Evolutionary conservation across 2,329 filamentous ascomycete genomes (phyloP).

Genomic region (Aspergillus fijiensis): DNA sequence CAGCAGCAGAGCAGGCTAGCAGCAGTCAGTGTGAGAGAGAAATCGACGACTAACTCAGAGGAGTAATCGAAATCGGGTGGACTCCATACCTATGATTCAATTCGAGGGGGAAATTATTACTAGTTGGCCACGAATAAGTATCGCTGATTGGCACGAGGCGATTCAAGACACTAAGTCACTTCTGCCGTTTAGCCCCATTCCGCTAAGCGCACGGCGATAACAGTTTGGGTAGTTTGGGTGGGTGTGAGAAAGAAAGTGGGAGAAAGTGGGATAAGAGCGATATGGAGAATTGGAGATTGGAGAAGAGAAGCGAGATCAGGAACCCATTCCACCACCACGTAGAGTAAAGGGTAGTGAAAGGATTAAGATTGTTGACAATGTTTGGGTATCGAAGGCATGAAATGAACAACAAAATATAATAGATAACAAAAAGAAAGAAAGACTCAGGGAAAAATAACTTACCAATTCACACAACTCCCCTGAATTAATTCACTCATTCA

Average conservation of each 20-base stretch:
- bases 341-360: not conserved
- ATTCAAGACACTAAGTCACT: not conserved
- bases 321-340: not conserved
- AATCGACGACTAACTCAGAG: conserved; percentile 6
- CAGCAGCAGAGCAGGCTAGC: too few relatives aligned
- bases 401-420: too few relatives aligned
- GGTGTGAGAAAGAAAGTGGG: not conserved
- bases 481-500: not conserved
- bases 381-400: not conserved
- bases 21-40: conserved; percentile 4
- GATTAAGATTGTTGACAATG: too few relatives aligned
- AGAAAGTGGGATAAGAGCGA: not conserved
- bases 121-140: not conserved
- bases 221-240: not conserved
- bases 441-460: not conserved
- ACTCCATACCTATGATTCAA: conserved; percentile 12
- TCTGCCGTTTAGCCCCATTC: conserved; percentile 6
- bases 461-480: not conserved
- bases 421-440: not conserved
- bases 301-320: not conserved
- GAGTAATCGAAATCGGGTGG: conserved; percentile 7
- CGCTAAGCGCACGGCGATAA: not conserved
- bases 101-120: conserved; percentile 2
- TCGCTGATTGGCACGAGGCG: conserved; percentile 2
- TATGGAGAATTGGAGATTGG: not conserved